Conservation (phyloP, 2,329 filamentous ascomycete genomes). For the Sclerotinia minor region DNA sequence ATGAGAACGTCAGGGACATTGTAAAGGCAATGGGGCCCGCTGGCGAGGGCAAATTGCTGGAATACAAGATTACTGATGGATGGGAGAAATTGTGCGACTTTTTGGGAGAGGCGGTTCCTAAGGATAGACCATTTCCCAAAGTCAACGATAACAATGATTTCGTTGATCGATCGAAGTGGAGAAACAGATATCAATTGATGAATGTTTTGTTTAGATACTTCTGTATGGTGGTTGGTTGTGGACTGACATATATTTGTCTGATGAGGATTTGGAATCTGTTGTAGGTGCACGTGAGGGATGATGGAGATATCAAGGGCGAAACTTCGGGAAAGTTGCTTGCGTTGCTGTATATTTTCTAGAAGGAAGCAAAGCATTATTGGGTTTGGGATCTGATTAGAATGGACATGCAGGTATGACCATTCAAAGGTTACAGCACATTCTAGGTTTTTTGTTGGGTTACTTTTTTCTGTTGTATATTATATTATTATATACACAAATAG, state of each 20-base stretch:
- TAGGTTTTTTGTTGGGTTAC: background rate
- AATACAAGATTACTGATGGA: slow-evolving; percentile 29
- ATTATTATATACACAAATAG: too few relatives aligned
- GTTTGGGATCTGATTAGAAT: slow-evolving; percentile 1
- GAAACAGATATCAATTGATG: slow-evolving; percentile 22
- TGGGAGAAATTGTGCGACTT: slow-evolving; percentile 31
- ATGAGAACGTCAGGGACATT: slow-evolving; percentile 21
- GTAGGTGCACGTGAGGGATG: background rate
- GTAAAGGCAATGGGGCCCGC: background rate
- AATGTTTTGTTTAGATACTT: slow-evolving; percentile 21
- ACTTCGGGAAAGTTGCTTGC: background rate
- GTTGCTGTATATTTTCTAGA: background rate
- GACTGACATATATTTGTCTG: slow-evolving; percentile 7
- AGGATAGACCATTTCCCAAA: slow-evolving; percentile 18
- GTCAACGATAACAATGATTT: slow-evolving; percentile 23
- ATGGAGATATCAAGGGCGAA: background rate
- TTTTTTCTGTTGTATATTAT: background rate
- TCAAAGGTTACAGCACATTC: background rate
- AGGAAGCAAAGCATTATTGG: background rate
- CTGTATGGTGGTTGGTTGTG: background rate
- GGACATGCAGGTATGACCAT: background rate
- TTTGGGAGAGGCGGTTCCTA: slow-evolving; percentile 29
- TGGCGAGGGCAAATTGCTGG: slow-evolving; percentile 22
- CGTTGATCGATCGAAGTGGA: slow-evolving; percentile 22
- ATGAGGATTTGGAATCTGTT: slow-evolving; percentile 23